Evolutionary conservation across 306 rosid species (phyloP).

Genomic region (Delonix regia): DNA sequence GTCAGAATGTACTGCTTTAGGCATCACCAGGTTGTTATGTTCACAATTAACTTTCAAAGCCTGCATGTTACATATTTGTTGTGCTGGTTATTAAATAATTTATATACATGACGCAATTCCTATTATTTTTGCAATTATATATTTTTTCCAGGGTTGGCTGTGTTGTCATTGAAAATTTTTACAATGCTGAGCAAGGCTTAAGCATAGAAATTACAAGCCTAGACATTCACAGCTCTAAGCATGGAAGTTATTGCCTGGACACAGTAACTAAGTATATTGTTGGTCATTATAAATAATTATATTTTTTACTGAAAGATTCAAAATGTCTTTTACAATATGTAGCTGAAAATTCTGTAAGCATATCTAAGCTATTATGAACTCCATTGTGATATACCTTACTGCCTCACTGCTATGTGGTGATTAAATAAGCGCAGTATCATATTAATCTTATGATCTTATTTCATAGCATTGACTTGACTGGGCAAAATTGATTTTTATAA

Average conservation of each 20-base stretch:
- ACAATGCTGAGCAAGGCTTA: not conserved
- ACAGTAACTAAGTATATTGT: not conserved
- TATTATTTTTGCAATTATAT: not conserved
- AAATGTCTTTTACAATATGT: not conserved
- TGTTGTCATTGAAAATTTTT: not conserved
- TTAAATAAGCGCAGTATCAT: not conserved
- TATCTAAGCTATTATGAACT: not conserved
- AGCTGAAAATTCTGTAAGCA: not conserved
- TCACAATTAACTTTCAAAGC: not conserved
- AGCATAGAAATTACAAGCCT: not conserved
- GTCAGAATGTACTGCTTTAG: slow-evolving; percentile 19
- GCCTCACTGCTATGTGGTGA: not conserved
- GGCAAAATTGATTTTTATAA: not conserved
- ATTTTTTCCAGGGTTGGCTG: not conserved
- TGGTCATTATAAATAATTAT: not conserved
- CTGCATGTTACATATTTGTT: slow-evolving; percentile 9
- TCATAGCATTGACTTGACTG: not conserved
- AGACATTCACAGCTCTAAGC: not conserved
- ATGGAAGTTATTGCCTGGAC: not conserved
- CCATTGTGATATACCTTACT: not conserved
- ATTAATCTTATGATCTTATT: not conserved
- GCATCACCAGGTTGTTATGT: not conserved
- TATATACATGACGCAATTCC: slow-evolving; percentile 6
- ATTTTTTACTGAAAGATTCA: not conserved
- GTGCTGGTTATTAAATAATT: slow-evolving; percentile 4